Evolutionary conservation across 139 green algal genomes (phyloP).

Genomic region (Dunaliella sp.): DNA sequence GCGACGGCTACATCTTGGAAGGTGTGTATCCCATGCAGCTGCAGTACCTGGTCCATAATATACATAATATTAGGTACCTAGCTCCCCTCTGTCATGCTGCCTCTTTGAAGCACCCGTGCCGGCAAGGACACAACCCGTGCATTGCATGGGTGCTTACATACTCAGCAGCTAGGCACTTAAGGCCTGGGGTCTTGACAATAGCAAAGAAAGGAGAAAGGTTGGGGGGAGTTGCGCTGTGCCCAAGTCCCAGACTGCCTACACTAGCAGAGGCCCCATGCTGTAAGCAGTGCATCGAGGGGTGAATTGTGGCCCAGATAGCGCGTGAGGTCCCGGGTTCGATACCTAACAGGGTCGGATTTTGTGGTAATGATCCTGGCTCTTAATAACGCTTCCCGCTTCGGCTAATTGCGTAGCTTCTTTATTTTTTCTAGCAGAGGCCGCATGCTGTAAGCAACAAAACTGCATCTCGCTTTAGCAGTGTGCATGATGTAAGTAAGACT

Average conservation of each 20-base stretch:
- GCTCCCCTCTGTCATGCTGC: too few relatives aligned
- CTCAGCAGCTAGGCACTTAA: background rate
- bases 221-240: background rate
- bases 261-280: background rate
- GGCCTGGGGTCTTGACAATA: too few relatives aligned
- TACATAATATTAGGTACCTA: too few relatives aligned
- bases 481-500: too few relatives aligned
- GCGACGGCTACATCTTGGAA: conserved; percentile 89
- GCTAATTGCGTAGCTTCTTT: background rate
- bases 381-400: too few relatives aligned
- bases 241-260: background rate
- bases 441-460: background rate
- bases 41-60: too few relatives aligned
- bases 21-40: conserved; percentile 18
- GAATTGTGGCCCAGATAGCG: background rate
- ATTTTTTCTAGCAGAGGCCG: background rate
- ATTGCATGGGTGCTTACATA: background rate
- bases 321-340: background rate
- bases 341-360: too few relatives aligned
- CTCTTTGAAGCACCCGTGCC: too few relatives aligned
- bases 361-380: too few relatives aligned
- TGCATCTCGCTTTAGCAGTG: too few relatives aligned
- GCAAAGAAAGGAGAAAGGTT: background rate
- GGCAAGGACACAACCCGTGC: background rate
- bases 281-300: background rate